phyloP scores from a whole-genome alignment of 495 filamentous ascomycete genomes.

The Penicillium fimorum region DNA sequence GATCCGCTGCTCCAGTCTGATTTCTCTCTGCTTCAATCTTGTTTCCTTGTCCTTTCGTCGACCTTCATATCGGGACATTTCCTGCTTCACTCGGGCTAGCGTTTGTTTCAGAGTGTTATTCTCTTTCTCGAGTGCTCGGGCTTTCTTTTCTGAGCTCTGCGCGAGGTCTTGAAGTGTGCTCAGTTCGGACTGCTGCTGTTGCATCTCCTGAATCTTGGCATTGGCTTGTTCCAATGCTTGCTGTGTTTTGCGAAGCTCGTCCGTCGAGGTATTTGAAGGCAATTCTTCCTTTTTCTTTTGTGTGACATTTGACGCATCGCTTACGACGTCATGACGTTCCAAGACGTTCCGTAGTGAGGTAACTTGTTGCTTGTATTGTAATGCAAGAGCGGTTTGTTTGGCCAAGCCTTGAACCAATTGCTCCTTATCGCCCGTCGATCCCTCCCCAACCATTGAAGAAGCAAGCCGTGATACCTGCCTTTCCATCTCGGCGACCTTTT shows the following conservation, averaged over 20 bases:
- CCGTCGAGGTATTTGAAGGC: slow-evolving; percentile 41
- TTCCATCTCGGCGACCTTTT: slow-evolving; percentile 55
- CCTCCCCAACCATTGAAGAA: slow-evolving; percentile 50
- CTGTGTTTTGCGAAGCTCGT: slow-evolving; percentile 42
- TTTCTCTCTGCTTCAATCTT: slow-evolving; percentile 48
- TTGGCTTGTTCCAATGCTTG: slow-evolving; percentile 56
- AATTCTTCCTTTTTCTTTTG: slow-evolving; percentile 48
- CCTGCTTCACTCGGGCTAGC: slow-evolving; percentile 52
- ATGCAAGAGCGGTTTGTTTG: slow-evolving; percentile 64
- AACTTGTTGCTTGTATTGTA: slow-evolving; percentile 66
- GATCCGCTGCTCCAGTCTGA: slow-evolving; percentile 46
- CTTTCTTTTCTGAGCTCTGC: slow-evolving; percentile 65
- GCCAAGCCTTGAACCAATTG: slow-evolving; percentile 57
- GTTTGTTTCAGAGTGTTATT: slow-evolving; percentile 52
- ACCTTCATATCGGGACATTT: slow-evolving; percentile 52
- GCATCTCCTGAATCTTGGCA: slow-evolving; percentile 60
- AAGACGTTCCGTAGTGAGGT: slow-evolving; percentile 55
- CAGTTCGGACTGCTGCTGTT: slow-evolving; percentile 50
- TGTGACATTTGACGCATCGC: slow-evolving; percentile 39
- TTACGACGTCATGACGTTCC: slow-evolving; percentile 49
- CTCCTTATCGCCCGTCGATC: slow-evolving; percentile 46
- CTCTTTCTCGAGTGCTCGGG: slow-evolving; percentile 57
- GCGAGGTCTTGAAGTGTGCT: slow-evolving; percentile 52
- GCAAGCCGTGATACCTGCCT: slow-evolving; percentile 59
- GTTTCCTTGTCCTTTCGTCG: slow-evolving; percentile 52